phyloP scores from a whole-genome alignment of 495 filamentous ascomycete genomes.

The Neurospora tetrasperma region DNA sequence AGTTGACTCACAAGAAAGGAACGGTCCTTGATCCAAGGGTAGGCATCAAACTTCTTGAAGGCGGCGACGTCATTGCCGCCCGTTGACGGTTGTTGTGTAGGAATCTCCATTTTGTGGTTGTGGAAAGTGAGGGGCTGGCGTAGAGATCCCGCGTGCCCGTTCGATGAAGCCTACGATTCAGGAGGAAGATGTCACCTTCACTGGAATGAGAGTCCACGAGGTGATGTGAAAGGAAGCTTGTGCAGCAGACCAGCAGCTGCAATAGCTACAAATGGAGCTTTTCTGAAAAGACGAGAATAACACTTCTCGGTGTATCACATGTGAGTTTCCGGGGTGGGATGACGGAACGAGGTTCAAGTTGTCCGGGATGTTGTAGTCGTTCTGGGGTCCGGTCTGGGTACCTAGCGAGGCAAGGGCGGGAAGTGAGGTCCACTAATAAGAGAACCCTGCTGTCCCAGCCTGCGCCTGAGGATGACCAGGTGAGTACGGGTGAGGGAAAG shows the following conservation, averaged over 20 bases:
- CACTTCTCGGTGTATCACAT: neutral
- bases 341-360: neutral
- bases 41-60: constrained; percentile 14
- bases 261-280: neutral
- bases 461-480: neutral
- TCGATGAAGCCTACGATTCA: neutral
- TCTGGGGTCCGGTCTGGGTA: neutral
- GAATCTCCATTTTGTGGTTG: neutral
- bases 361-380: neutral
- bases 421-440: neutral
- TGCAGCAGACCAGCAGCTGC: neutral
- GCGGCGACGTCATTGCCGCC: neutral
- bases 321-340: neutral
- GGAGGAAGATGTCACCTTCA: neutral
- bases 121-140: neutral
- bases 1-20: neutral
- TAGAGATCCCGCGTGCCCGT: neutral
- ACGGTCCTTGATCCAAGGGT: constrained; percentile 16
- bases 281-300: neutral
- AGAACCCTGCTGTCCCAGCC: neutral
- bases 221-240: neutral
- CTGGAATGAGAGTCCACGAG: neutral
- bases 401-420: neutral
- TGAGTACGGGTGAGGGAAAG: neutral
- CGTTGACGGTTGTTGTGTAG: neutral